These are phyloP conservation scores for Tricholoma matsutake DNA, from an alignment of 768 basidiomycete genomes.

Conservation along the genomic window DNA sequence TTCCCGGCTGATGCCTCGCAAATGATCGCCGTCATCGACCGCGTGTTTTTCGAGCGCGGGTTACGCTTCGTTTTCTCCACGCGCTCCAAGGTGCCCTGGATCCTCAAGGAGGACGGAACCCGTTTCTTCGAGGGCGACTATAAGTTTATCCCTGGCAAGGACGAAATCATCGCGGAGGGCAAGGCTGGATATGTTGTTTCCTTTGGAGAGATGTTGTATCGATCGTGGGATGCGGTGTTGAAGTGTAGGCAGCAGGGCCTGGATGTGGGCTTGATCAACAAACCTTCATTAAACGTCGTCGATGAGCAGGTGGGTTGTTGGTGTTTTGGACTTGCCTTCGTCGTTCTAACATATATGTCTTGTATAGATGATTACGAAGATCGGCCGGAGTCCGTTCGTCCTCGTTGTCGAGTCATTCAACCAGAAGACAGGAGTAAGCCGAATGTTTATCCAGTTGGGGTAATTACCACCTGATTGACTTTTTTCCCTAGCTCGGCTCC, in stretches of 20 bases:
- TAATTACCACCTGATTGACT: background rate
- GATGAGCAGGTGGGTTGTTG: slow-evolving; percentile 63
- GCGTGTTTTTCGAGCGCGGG: slow-evolving; percentile 81
- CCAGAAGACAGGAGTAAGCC: slow-evolving; percentile 78
- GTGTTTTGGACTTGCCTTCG: background rate
- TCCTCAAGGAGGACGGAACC: slow-evolving; percentile 72
- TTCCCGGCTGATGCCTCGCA: slow-evolving; percentile 85
- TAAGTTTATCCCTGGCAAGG: background rate
- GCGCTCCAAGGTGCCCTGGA: slow-evolving; percentile 85
- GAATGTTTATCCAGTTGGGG: background rate
- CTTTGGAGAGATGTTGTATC: slow-evolving; percentile 85
- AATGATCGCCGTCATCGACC: slow-evolving; percentile 73
- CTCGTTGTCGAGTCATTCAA: slow-evolving; percentile 84
- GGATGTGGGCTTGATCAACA: slow-evolving; percentile 85
- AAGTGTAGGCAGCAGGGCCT: slow-evolving; percentile 67
- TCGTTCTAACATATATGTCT: background rate
- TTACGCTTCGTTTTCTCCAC: slow-evolving; percentile 88
- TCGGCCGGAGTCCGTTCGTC: slow-evolving; percentile 73
- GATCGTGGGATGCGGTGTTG: slow-evolving; percentile 80
- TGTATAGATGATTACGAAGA: slow-evolving; percentile 56
- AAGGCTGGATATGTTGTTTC: slow-evolving; percentile 80
- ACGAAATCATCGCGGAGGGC: slow-evolving; percentile 45
- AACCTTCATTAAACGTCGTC: slow-evolving; percentile 76
- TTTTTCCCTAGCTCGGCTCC: slow-evolving; percentile 56
- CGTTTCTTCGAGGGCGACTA: slow-evolving; percentile 51